Evolutionary conservation across 2,329 filamentous ascomycete genomes (phyloP).

Genomic region (Nannizzia gypsea): DNA sequence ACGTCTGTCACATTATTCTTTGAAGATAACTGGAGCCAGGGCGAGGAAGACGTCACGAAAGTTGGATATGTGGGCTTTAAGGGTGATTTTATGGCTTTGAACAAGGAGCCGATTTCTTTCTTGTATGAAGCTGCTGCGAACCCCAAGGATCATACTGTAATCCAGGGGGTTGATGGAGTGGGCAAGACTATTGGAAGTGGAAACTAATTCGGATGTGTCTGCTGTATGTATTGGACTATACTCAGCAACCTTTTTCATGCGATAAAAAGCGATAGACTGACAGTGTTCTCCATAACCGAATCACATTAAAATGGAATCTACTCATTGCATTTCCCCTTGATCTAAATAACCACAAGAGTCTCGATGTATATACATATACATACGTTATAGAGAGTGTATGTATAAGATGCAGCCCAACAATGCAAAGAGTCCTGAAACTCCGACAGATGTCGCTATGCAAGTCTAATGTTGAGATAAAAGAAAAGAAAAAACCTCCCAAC

Average conservation of each 20-base stretch:
- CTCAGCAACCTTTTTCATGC: not conserved
- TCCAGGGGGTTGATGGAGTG: conserved; percentile 33
- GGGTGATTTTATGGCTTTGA: conserved; percentile 84
- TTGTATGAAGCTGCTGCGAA: conserved; percentile 91
- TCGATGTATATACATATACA: not conserved
- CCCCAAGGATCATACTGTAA: conserved; percentile 62
- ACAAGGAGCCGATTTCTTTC: conserved; percentile 70
- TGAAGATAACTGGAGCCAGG: conserved; percentile 75
- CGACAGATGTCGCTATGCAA: not conserved
- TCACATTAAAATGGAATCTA: no score
- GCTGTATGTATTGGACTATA: not conserved
- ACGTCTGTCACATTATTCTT: conserved; percentile 76
- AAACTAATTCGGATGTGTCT: not conserved
- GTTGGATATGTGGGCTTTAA: conserved; percentile 83
- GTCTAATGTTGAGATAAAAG: not conserved
- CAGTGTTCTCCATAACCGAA: no score
- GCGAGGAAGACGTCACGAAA: conserved; percentile 66
- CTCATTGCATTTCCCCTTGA: no score
- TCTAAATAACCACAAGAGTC: no score
- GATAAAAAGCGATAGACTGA: no score
- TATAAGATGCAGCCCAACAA: not conserved
- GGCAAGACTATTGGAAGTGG: conserved; percentile 29
- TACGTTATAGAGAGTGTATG: not conserved
- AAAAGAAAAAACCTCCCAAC: not conserved
- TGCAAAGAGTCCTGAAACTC: not conserved